These are phyloP conservation scores for Cyathus striatus DNA, from an alignment of 768 basidiomycete species.

Conservation along the genomic window DNA sequence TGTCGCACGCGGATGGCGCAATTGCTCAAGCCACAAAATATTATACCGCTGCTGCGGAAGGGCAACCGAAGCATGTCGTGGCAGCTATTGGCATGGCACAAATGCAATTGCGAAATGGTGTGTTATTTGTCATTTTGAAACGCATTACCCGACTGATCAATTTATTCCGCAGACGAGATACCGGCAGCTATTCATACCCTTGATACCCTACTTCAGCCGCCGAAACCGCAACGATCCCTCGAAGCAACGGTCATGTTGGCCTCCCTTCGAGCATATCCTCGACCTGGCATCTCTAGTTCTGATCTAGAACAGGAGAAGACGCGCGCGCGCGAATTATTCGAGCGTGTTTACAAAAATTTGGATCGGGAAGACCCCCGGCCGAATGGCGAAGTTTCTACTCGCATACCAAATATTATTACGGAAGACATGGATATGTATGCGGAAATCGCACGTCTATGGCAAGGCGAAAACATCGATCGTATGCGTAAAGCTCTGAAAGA, in stretches of 20 bases:
- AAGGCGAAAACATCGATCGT: conserved; percentile 71
- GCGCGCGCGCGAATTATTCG: conserved; percentile 78
- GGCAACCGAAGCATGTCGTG: conserved; percentile 68
- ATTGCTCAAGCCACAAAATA: conserved; percentile 63
- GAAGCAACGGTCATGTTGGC: conserved; percentile 91
- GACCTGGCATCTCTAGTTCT: conserved; percentile 71
- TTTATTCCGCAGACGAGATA: conserved; percentile 66
- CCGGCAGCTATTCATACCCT: conserved; percentile 83
- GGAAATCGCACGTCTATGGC: conserved; percentile 91
- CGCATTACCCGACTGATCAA: neutral
- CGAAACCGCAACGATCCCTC: conserved; percentile 58
- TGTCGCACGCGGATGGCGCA: conserved; percentile 68
- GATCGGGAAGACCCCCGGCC: conserved; percentile 53
- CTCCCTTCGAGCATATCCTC: conserved; percentile 76
- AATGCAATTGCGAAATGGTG: conserved; percentile 80
- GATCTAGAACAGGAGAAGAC: conserved; percentile 69
- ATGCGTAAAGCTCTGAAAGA: conserved; percentile 70
- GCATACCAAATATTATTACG: conserved; percentile 47
- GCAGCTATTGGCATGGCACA: conserved; percentile 85
- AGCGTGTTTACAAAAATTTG: conserved; percentile 64
- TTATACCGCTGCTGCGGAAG: conserved; percentile 62
- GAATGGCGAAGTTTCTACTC: conserved; percentile 32
- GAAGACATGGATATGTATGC: conserved; percentile 85
- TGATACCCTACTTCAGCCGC: conserved; percentile 68
- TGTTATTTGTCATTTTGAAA: conserved; percentile 4